phyloP scores from a whole-genome alignment of 352 stramenopile genomes.

The Halophytophthora polymorphica region DNA sequence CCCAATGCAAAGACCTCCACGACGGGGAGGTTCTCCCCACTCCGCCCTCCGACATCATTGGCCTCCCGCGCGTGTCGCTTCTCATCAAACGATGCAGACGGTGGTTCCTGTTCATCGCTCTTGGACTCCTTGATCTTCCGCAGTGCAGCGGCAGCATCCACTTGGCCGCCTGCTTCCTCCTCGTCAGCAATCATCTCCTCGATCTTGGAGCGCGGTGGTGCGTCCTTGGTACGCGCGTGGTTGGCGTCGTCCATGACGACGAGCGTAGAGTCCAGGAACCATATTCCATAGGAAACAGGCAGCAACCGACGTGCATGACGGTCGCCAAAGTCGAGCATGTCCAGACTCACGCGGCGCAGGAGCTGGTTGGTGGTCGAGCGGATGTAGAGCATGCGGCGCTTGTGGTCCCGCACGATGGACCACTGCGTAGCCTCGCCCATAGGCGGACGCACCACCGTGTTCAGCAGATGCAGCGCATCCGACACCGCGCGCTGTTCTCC shows the following conservation, averaged over 20 bases:
- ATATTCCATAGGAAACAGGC: constrained; percentile 59
- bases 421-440: constrained; percentile 58
- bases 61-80: constrained; percentile 14
- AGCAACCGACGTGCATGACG: constrained; percentile 40
- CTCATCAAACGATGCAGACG: not conserved
- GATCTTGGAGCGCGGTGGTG: constrained; percentile 48
- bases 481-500: constrained; percentile 55
- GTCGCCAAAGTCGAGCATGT: constrained; percentile 49
- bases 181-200: constrained; percentile 26
- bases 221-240: constrained; percentile 44
- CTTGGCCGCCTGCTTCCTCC: constrained; percentile 1
- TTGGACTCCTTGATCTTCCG: not conserved
- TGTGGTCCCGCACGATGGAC: constrained; percentile 69
- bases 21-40: constrained; percentile 5
- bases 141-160: constrained; percentile 6
- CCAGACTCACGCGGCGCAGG: constrained; percentile 57
- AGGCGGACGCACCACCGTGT: constrained; percentile 52
- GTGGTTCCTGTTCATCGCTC: not conserved
- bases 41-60: not conserved
- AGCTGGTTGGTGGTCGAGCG: constrained; percentile 68
- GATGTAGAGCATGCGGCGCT: constrained; percentile 60
- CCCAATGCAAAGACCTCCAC: constrained; percentile 21
- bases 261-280: constrained; percentile 58
- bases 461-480: constrained; percentile 58
- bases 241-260: constrained; percentile 40